Conservation (phyloP, 768 basidiomycete species). For the Serendipita sp. region DNA sequence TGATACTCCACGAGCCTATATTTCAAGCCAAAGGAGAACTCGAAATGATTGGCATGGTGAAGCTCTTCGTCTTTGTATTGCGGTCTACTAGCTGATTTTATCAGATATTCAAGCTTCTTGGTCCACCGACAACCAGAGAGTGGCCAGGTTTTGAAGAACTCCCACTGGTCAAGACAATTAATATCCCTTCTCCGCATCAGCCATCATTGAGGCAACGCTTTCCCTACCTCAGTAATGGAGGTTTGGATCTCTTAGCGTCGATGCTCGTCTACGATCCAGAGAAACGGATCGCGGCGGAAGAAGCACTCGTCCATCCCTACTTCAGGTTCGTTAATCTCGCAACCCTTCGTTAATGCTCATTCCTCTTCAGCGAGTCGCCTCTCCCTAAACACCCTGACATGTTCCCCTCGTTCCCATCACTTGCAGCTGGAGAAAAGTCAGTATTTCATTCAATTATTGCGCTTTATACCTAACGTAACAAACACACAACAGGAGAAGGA, state of each 20-base stretch:
- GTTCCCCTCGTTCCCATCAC: conserved; percentile 89
- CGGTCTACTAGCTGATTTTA: neutral
- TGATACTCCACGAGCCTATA: conserved; percentile 88
- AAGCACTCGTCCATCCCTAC: conserved; percentile 81
- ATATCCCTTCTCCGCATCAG: conserved; percentile 55
- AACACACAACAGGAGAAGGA: conserved; percentile 41
- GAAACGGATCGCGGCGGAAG: conserved; percentile 70
- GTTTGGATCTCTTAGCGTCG: conserved; percentile 67
- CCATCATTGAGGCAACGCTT: conserved; percentile 74
- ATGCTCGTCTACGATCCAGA: conserved; percentile 83
- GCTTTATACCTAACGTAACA: neutral
- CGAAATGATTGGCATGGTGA: conserved; percentile 68
- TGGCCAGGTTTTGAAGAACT: conserved; percentile 77
- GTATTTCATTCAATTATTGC: conserved; percentile 15
- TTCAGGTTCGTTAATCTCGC: conserved; percentile 47
- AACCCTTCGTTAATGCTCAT: neutral
- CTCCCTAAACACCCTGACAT: conserved; percentile 91
- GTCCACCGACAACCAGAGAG: conserved; percentile 68
- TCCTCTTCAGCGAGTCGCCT: conserved; percentile 59
- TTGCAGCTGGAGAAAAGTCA: conserved; percentile 90
- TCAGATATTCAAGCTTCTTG: conserved; percentile 80
- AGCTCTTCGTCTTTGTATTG: conserved; percentile 1
- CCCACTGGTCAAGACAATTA: conserved; percentile 67
- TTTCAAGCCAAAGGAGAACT: conserved; percentile 94
- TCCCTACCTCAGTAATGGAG: conserved; percentile 64